Percentiles rank a stretch among this genome's conserved stretches.
These are phyloP conservation scores for Lachnellula arida DNA, from an alignment of 2,329 filamentous ascomycete species.

Conservation along the genomic window DNA sequence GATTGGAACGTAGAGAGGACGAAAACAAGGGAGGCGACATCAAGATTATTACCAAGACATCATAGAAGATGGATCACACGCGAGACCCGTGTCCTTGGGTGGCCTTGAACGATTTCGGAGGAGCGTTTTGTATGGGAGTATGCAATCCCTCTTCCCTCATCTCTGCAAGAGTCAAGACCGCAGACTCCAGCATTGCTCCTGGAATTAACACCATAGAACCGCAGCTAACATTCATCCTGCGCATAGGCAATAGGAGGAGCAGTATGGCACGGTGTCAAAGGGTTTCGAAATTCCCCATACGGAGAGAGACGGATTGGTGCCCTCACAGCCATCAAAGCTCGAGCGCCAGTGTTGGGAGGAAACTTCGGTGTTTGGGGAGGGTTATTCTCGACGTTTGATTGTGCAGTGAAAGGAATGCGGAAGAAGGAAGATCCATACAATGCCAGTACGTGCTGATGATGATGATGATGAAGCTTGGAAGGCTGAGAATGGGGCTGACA, in stretches of 20 bases:
- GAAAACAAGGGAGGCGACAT: not conserved
- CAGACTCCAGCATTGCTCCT: not conserved
- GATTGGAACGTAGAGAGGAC: not conserved
- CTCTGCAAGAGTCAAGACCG: not conserved
- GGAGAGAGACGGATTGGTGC: conserved; percentile 95
- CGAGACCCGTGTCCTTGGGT: conserved; percentile 97
- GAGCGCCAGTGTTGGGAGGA: conserved; percentile 90
- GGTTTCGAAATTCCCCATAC: conserved; percentile 82
- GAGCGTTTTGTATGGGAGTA: conserved; percentile 96
- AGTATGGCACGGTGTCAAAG: conserved; percentile 97
- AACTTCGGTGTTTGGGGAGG: conserved; percentile 99
- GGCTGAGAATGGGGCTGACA: conserved; percentile 9
- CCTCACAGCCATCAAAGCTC: conserved; percentile 94
- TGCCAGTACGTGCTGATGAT: conserved; percentile 53
- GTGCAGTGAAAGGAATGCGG: conserved; percentile 86
- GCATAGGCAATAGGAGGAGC: conserved; percentile 67
- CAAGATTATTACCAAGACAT: conserved; percentile 14
- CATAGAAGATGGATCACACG: conserved; percentile 76
- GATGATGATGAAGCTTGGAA: not conserved
- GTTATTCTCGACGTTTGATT: conserved; percentile 93
- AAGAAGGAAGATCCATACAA: conserved; percentile 99
- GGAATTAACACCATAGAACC: not conserved
- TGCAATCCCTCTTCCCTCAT: conserved; percentile 34
- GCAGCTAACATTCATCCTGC: conserved; percentile 11
- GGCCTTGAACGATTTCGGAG: conserved; percentile 93